Conservation (phyloP, 2,329 filamentous ascomycete species). For the Aspergillus aculeatinus region DNA sequence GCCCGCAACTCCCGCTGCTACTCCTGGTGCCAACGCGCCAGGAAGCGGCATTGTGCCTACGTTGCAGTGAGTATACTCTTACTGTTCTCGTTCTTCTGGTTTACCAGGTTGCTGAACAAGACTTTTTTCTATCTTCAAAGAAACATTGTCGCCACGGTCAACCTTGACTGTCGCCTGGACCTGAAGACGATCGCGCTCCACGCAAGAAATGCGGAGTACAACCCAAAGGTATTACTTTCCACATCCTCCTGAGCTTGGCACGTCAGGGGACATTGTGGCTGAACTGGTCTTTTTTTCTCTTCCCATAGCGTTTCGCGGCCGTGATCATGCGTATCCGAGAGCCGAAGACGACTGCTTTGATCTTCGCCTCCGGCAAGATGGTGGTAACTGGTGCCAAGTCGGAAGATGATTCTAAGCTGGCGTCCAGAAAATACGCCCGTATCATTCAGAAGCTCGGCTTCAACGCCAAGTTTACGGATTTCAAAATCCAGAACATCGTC, state of each 20-base stretch:
- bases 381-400: slow-evolving; percentile 97
- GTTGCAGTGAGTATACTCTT: slow-evolving; percentile 83
- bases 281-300: slow-evolving; percentile 43
- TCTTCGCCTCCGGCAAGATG: slow-evolving; percentile 99
- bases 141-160: slow-evolving; percentile 99
- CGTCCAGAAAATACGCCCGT: slow-evolving; percentile 93
- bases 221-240: slow-evolving; percentile 76
- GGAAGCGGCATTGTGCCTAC: slow-evolving; percentile 89
- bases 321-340: slow-evolving; percentile 99
- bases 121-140: slow-evolving; percentile 52
- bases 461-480: slow-evolving; percentile 99
- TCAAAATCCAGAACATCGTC: slow-evolving; percentile 99
- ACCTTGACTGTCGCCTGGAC: slow-evolving; percentile 94
- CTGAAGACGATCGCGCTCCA: slow-evolving; percentile 98
- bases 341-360: slow-evolving; percentile 95
- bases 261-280: slow-evolving; percentile 46
- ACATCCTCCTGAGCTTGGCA: slow-evolving; percentile 31
- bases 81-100: slow-evolving; percentile 40
- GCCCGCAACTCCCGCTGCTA: slow-evolving; percentile 87
- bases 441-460: slow-evolving; percentile 99
- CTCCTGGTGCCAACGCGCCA: slow-evolving; percentile 76
- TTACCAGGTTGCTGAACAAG: slow-evolving; percentile 53
- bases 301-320: slow-evolving; percentile 83
- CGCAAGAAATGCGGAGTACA: slow-evolving; percentile 97
- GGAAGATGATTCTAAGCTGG: slow-evolving; percentile 96